Evolutionary conservation across 768 basidiomycete genomes (phyloP).

Genomic region (Daedaleopsis nitida): DNA sequence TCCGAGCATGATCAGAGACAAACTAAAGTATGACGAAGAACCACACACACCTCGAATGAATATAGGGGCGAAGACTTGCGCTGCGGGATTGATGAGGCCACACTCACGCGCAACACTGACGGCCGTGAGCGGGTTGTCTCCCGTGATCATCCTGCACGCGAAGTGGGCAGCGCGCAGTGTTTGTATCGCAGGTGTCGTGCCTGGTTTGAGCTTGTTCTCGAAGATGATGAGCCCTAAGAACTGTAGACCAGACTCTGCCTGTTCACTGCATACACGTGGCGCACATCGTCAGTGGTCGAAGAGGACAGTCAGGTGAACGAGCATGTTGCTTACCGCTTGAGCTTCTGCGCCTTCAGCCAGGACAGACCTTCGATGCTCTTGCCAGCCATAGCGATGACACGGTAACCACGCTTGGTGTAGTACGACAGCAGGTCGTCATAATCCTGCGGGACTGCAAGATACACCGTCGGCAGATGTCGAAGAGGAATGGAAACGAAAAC

Average conservation of each 20-base stretch:
- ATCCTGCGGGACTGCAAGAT: constrained; percentile 80
- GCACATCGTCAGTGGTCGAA: not conserved
- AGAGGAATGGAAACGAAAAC: constrained; percentile 33
- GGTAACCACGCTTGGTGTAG: constrained; percentile 95
- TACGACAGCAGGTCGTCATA: constrained; percentile 96
- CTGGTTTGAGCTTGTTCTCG: constrained; percentile 95
- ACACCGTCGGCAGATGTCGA: not conserved
- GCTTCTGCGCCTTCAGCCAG: constrained; percentile 95
- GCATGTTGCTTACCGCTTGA: constrained; percentile 71
- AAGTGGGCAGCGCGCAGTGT: constrained; percentile 87
- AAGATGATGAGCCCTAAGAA: constrained; percentile 97
- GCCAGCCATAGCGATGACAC: constrained; percentile 97
- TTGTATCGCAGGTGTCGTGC: constrained; percentile 88
- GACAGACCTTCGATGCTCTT: constrained; percentile 92
- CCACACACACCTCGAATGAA: constrained; percentile 66
- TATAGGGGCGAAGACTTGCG: constrained; percentile 82
- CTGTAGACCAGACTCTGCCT: constrained; percentile 86
- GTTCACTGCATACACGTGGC: constrained; percentile 59
- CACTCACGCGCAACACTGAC: constrained; percentile 97
- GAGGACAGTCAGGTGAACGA: no score
- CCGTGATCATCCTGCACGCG: constrained; percentile 97
- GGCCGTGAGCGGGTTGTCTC: constrained; percentile 95
- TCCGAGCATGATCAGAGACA: not conserved
- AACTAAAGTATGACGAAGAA: not conserved
- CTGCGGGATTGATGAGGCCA: constrained; percentile 81